Evolutionary conservation across 1,284 basidiomycete genomes (phyloP).

Genomic region (Trichosporon asahii): DNA sequence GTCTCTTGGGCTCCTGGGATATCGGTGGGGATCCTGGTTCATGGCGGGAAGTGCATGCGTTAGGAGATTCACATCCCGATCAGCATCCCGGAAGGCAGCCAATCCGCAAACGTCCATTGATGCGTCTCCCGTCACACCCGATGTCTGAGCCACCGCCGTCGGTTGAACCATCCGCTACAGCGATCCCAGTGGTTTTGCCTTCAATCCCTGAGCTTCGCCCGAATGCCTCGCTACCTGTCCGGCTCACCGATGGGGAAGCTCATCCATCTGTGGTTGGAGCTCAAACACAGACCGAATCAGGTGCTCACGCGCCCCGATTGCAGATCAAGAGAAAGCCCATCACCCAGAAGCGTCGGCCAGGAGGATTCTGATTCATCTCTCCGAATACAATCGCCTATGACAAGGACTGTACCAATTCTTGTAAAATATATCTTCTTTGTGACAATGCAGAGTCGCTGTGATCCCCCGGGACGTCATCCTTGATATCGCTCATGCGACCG

Average conservation of each 20-base stretch:
- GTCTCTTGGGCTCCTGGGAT: background rate
- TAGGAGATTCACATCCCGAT: no score
- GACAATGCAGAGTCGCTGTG: conserved; percentile 8
- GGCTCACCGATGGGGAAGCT: background rate
- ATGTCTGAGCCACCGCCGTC: no score
- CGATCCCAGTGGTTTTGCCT: background rate
- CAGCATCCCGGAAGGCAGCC: background rate
- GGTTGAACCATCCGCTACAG: background rate
- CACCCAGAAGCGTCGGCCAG: conserved; percentile 33
- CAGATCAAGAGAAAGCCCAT: conserved; percentile 31
- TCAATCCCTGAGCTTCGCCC: background rate
- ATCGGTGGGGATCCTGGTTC: background rate
- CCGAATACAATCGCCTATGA: background rate
- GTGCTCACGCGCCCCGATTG: conserved; percentile 32
- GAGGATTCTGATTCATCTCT: conserved; percentile 34
- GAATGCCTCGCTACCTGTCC: background rate
- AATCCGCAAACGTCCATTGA: background rate
- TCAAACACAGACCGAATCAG: conserved; percentile 36
- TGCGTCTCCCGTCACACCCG: no score
- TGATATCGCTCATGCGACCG: conserved; percentile 29
- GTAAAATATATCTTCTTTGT: conserved; percentile 34
- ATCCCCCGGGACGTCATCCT: conserved; percentile 18
- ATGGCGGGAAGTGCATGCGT: background rate
- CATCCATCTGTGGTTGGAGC: background rate
- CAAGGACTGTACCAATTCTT: conserved; percentile 35